Conservation (phyloP, 1,284 basidiomycete species). For the Tremellales sp. region DNA sequence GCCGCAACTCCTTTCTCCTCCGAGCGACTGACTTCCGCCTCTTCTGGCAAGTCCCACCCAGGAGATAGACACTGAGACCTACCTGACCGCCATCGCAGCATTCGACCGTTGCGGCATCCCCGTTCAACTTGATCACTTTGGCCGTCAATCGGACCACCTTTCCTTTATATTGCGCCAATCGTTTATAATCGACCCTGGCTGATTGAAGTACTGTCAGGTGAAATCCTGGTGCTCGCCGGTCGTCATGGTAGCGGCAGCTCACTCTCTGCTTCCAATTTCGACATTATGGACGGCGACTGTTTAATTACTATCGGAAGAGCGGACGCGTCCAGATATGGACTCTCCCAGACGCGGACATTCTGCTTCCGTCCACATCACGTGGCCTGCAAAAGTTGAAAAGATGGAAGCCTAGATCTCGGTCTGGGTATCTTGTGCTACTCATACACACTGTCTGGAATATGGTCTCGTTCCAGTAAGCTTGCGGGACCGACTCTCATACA, state of each 20-base stretch:
- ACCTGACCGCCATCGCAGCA: slow-evolving; percentile 67
- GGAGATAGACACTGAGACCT: slow-evolving; percentile 10
- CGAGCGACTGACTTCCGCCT: not conserved
- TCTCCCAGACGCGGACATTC: too few relatives aligned
- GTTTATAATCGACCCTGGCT: slow-evolving; percentile 44
- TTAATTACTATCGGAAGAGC: too few relatives aligned
- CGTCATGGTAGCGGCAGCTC: too few relatives aligned
- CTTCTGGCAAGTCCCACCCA: not conserved
- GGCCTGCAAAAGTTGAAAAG: slow-evolving; percentile 11
- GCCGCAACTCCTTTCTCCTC: not conserved
- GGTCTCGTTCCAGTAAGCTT: slow-evolving; percentile 59
- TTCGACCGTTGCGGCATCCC: slow-evolving; percentile 60
- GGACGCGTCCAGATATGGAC: too few relatives aligned
- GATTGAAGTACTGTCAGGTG: not conserved
- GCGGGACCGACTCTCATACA: not conserved
- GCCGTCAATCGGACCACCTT: slow-evolving; percentile 67
- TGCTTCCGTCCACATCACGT: slow-evolving; percentile 10
- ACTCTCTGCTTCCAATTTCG: too few relatives aligned
- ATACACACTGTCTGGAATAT: slow-evolving; percentile 36
- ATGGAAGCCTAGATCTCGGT: not conserved
- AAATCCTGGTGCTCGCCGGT: too few relatives aligned
- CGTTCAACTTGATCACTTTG: slow-evolving; percentile 61
- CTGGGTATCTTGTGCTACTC: not conserved
- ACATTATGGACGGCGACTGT: too few relatives aligned
- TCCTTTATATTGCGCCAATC: slow-evolving; percentile 33